phyloP scores from a whole-genome alignment of 495 filamentous ascomycete species.

The Neurospora hispaniola region DNA sequence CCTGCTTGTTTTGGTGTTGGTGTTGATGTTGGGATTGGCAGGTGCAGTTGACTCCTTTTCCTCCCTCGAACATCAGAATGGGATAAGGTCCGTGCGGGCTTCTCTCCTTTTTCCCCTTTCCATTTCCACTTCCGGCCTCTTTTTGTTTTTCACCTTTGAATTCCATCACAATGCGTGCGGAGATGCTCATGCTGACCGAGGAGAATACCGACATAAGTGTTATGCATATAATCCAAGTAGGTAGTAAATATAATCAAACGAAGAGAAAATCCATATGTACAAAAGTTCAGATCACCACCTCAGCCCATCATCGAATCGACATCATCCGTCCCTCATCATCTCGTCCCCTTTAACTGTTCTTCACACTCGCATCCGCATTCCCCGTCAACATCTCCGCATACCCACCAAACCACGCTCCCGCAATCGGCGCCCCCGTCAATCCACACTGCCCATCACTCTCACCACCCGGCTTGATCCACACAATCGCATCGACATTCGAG shows the following conservation, averaged over 20 bases:
- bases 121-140: no score
- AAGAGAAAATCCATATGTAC: no score
- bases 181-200: no score
- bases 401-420: slow-evolving; percentile 62
- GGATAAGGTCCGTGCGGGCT: neutral
- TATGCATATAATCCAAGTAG: no score
- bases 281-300: no score
- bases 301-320: no score
- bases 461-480: slow-evolving; percentile 72
- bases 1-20: neutral
- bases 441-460: slow-evolving; percentile 67
- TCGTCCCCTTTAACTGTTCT: neutral
- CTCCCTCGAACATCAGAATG: neutral
- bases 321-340: no score
- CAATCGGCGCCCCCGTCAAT: slow-evolving; percentile 47
- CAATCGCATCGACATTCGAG: slow-evolving; percentile 55
- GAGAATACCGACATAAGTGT: no score
- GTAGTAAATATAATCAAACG: no score
- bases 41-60: neutral
- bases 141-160: no score
- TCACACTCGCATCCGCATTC: slow-evolving; percentile 44
- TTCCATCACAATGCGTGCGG: no score
- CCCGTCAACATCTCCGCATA: slow-evolving; percentile 55
- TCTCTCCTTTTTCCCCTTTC: no score
- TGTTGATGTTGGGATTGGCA: neutral